These are phyloP conservation scores for Penicillium chermesinum DNA, from an alignment of 495 filamentous ascomycete species.

Conservation along the genomic window DNA sequence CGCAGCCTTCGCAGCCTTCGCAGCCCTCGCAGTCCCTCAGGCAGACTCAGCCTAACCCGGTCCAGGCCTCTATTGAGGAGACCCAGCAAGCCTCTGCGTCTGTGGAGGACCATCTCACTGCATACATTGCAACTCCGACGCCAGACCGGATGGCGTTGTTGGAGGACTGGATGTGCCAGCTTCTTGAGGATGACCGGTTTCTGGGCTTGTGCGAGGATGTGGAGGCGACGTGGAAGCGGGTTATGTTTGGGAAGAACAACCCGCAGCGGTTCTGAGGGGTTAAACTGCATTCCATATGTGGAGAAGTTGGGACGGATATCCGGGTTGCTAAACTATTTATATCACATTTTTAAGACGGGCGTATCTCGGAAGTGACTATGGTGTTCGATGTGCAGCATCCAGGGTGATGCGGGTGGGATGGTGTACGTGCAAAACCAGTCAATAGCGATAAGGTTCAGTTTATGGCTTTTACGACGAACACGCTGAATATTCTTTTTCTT, in stretches of 20 bases:
- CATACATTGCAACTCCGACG: constrained; percentile 29
- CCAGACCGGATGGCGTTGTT: constrained; percentile 31
- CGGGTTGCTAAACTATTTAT: no score
- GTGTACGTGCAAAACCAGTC: no score
- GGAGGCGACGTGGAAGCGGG: constrained; percentile 40
- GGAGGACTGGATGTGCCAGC: constrained; percentile 41
- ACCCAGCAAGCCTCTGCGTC: background rate
- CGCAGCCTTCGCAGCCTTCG: constrained; percentile 3
- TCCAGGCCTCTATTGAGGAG: background rate
- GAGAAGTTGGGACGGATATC: background rate
- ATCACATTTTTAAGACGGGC: no score
- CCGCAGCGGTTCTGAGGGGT: background rate
- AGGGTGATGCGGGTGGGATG: no score
- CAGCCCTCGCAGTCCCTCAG: background rate
- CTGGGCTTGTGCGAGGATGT: constrained; percentile 39
- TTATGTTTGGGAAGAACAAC: constrained; percentile 33
- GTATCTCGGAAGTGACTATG: no score
- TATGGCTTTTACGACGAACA: no score
- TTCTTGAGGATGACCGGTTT: constrained; percentile 43
- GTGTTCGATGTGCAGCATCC: no score
- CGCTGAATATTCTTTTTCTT: no score
- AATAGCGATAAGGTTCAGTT: no score
- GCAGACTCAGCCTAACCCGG: background rate
- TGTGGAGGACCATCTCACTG: constrained; percentile 26
- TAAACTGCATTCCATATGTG: background rate